phyloP scores from a whole-genome alignment of 139 green algal genomes.

The Tetratostichococcus sp. region DNA sequence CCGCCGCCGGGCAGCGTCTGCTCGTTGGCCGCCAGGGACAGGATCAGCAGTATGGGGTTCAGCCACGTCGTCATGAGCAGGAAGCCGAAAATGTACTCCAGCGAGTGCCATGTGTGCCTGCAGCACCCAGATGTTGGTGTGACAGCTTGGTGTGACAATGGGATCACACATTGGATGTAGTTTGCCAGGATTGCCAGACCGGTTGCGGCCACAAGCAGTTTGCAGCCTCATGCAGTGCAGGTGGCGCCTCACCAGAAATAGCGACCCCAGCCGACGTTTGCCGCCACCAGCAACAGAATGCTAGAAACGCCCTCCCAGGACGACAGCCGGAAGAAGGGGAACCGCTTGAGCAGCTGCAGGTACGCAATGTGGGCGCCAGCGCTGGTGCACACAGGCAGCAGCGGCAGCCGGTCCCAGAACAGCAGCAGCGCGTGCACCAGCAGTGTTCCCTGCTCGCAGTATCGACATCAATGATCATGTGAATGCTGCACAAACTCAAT shows the following conservation, averaged over 20 bases:
- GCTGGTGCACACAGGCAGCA: conserved; percentile 14
- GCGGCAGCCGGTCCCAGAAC: conserved; percentile 28
- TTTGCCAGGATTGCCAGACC: too few species aligned
- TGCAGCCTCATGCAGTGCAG: too few species aligned
- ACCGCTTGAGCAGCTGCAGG: conserved; percentile 29
- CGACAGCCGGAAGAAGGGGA: conserved; percentile 30
- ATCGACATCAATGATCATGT: too few species aligned
- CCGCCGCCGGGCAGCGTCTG: conserved; percentile 27
- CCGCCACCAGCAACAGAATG: conserved; percentile 17
- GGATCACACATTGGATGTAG: too few species aligned
- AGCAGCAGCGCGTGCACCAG: conserved; percentile 35
- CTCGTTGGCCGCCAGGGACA: conserved; percentile 39
- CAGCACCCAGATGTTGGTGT: too few species aligned
- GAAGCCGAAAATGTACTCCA: conserved; percentile 48
- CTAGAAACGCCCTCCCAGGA: conserved; percentile 17
- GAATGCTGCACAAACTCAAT: too few species aligned
- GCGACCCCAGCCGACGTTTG: conserved; percentile 19
- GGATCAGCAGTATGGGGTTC: conserved; percentile 39
- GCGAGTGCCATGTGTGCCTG: conserved; percentile 21
- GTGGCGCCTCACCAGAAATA: conserved; percentile 29
- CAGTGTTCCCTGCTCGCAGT: conserved; percentile 19
- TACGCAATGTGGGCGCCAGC: conserved; percentile 26
- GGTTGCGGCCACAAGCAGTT: too few species aligned
- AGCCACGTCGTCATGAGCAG: conserved; percentile 40
- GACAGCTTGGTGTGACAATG: too few species aligned